Evolutionary conservation across 164 flowering plant genomes (phyloP).

Genomic region (Kingdonia uniflora): DNA sequence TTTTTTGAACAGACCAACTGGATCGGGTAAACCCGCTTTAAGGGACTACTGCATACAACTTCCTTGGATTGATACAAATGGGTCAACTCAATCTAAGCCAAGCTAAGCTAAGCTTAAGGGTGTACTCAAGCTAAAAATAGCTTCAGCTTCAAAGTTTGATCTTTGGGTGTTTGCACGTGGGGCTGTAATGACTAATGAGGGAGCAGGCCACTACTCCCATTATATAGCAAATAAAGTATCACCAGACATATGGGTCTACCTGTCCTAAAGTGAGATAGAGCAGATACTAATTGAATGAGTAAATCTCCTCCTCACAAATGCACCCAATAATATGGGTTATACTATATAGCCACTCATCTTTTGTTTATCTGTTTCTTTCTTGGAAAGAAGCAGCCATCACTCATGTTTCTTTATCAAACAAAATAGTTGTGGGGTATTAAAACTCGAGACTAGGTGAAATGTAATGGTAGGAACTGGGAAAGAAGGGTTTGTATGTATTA

Average conservation of each 20-base stretch:
- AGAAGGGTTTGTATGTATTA: too few relatives aligned
- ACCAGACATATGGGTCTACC: constrained; percentile 5
- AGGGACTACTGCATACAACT: too few relatives aligned
- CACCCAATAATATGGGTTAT: constrained; percentile 23
- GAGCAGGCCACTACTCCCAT: constrained; percentile 7
- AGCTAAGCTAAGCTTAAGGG: background rate
- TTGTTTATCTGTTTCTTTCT: constrained; percentile 3
- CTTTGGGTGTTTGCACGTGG: background rate
- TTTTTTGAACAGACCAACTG: too few relatives aligned
- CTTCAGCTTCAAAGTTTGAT: background rate
- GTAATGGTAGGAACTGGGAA: too few relatives aligned
- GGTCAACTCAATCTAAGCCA: too few relatives aligned
- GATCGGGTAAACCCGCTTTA: too few relatives aligned
- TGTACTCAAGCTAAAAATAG: background rate
- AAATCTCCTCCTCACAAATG: constrained; percentile 31
- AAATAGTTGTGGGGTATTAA: too few relatives aligned
- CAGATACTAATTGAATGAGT: too few relatives aligned
- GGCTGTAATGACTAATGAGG: background rate
- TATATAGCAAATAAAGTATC: constrained; percentile 11
- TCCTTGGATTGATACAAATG: too few relatives aligned
- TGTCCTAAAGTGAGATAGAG: background rate
- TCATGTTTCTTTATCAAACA: constrained; percentile 10
- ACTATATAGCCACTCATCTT: constrained; percentile 19
- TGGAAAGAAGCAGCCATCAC: constrained; percentile 12
- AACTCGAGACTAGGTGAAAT: too few relatives aligned